Evolutionary conservation across 2,329 filamentous ascomycete species (phyloP).

Genomic region (Dactylellina sp.): DNA sequence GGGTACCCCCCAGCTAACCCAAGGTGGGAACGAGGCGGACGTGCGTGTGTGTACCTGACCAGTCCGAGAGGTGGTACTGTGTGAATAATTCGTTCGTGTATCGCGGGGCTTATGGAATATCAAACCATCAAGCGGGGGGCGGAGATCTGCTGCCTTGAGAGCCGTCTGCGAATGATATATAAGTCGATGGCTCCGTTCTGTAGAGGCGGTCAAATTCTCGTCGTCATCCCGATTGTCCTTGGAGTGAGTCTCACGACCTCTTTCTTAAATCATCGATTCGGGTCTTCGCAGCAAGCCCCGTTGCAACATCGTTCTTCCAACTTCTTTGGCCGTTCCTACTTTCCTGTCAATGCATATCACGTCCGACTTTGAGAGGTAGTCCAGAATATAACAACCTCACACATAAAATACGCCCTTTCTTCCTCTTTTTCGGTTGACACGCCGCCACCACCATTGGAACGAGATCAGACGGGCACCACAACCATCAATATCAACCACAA

Average conservation of each 20-base stretch:
- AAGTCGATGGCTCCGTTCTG: neutral
- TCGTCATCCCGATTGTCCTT: neutral
- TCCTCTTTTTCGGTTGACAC: slow-evolving; percentile 11
- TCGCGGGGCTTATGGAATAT: slow-evolving; percentile 49
- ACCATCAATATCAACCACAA: too few species aligned
- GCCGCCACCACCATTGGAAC: neutral
- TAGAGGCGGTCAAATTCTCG: neutral
- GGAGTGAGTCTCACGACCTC: slow-evolving; percentile 20
- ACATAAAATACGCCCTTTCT: neutral
- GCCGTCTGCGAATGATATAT: neutral
- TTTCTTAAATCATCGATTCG: neutral
- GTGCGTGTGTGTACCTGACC: slow-evolving; percentile 37
- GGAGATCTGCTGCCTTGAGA: slow-evolving; percentile 36
- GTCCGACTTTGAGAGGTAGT: too few species aligned
- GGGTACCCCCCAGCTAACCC: neutral
- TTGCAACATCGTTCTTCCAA: too few species aligned
- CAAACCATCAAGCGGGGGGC: slow-evolving; percentile 36
- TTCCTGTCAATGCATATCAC: too few species aligned
- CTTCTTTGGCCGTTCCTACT: too few species aligned
- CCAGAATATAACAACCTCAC: too few species aligned
- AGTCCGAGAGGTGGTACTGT: slow-evolving; percentile 1
- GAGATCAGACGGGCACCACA: neutral
- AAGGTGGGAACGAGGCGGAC: slow-evolving; percentile 22
- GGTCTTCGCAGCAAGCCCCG: too few species aligned
- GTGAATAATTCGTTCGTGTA: slow-evolving; percentile 48